Conservation (phyloP, 805 yeast genomes). For the Kuraishia capsulata region DNA sequence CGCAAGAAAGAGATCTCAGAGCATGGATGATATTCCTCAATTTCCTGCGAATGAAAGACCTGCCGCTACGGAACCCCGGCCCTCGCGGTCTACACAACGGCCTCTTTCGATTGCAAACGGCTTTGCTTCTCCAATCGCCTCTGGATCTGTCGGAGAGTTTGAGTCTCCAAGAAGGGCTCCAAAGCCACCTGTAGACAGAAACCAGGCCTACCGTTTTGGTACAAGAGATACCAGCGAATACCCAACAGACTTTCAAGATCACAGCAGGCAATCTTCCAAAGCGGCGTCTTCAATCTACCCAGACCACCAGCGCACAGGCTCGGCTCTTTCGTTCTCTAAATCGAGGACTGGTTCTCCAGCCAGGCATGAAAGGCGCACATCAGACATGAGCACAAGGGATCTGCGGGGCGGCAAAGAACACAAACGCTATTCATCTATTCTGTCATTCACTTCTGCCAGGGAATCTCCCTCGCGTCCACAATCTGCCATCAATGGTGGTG, state of each 20-base stretch:
- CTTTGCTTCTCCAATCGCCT: conserved; percentile 6
- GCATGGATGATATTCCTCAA: conserved; percentile 31
- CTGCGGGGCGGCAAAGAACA: conserved; percentile 34
- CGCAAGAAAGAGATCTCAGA: conserved; percentile 40
- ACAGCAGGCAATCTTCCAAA: conserved; percentile 18
- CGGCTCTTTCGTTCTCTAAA: conserved; percentile 19
- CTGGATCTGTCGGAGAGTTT: conserved; percentile 23
- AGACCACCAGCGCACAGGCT: conserved; percentile 26
- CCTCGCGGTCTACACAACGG: too few relatives aligned
- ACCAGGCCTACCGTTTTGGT: conserved; percentile 16
- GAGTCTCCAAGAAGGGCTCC: conserved; percentile 70
- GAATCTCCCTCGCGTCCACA: conserved; percentile 1
- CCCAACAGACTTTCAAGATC: too few relatives aligned
- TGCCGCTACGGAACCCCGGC: too few relatives aligned
- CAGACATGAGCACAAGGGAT: too few relatives aligned
- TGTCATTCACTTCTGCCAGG: conserved; percentile 34
- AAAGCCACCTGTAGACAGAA: conserved; percentile 43
- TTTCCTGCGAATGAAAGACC: too few relatives aligned
- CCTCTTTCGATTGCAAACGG: conserved; percentile 1
- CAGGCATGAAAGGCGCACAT: conserved; percentile 27
- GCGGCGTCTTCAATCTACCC: conserved; percentile 34
- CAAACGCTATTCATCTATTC: conserved; percentile 52
- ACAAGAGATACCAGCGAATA: too few relatives aligned
- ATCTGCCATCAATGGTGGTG: background rate
- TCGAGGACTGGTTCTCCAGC: conserved; percentile 14